Evolutionary conservation across 306 rosid genomes (phyloP), one percentile per base, ranked within the genome.

Genomic region (Oxytropis ochrocephala): DNA sequence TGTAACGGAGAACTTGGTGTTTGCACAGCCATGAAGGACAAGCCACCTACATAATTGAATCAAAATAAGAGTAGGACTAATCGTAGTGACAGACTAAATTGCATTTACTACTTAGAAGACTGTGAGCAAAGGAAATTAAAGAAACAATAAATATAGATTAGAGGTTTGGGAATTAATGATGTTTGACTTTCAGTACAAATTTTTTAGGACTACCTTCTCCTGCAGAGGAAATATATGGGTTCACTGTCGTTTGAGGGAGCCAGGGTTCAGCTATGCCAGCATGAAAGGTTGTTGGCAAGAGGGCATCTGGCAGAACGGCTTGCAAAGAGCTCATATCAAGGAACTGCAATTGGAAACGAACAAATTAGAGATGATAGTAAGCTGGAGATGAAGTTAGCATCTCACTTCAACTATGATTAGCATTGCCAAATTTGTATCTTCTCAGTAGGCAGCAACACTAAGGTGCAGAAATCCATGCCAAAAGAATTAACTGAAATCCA

Each of bases 251-350:
- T 77, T 83, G 87, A 5, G 95, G 83, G 56, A 87, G 85, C 96
- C 98, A 92, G 53, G 96, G 79, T 69, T 86, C 88, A 73, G 87
- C 71, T 38, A 79, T 73, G 80, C 77, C 91, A 53, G 72, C 83
- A 56, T 76, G 61, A 70, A 80, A 85, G 65, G 84, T 49, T 62
- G 98, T 53, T 21, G 91, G 78, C 79, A 86, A 78, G 77, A 78
- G 78, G 44, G 80, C 36, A 80, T 82, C 75, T 39, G 98, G 98
- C 66, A 86, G 86, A 70, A 91, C 86, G 77, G 83, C 79, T 66
- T 86, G 86, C 78, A 92, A 80, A 73, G 95, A 85, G 85, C 80
- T 83, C 85, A 85, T 75, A 79, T 88, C 96, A 80, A 86, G 70
- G 74, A 82, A 92, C 98, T 92, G 87, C 64, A 80, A 75, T 38